phyloP scores from a whole-genome alignment of 176 grass and related monocot species.

The Rhynchospora breviuscula region DNA sequence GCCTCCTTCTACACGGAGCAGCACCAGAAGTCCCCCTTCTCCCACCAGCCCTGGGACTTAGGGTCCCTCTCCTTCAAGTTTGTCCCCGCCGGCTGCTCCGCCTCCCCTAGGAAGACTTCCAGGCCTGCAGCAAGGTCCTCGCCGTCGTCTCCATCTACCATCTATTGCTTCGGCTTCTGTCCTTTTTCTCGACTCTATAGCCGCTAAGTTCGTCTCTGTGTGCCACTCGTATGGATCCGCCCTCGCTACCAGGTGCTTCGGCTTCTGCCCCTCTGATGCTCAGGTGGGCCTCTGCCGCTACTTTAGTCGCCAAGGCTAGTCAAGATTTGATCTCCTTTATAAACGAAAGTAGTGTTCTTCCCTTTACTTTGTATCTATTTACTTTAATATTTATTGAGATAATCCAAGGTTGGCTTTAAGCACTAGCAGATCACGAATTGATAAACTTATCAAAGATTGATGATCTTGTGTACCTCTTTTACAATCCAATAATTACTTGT shows the following conservation, averaged over 20 bases:
- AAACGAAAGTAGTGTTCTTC: background rate
- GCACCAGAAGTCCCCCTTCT: slow-evolving; percentile 83
- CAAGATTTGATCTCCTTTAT: slow-evolving; percentile 30
- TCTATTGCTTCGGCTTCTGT: slow-evolving; percentile 42
- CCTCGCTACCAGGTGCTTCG: slow-evolving; percentile 72
- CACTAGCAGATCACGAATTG: too few species aligned
- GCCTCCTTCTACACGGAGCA: slow-evolving; percentile 91
- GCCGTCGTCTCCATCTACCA: slow-evolving; percentile 82
- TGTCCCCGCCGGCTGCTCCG: slow-evolving; percentile 60
- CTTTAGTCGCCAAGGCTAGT: slow-evolving; percentile 56
- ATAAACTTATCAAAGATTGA: background rate
- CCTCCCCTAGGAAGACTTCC: slow-evolving; percentile 97
- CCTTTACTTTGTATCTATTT: too few species aligned
- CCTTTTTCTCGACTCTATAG: slow-evolving; percentile 46
- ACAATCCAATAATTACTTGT: background rate
- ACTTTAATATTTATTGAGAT: too few species aligned
- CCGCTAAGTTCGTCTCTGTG: slow-evolving; percentile 47
- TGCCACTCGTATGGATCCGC: slow-evolving; percentile 52
- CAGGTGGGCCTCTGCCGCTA: slow-evolving; percentile 39
- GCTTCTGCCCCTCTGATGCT: slow-evolving; percentile 75
- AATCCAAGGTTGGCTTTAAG: too few species aligned
- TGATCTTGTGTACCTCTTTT: background rate
- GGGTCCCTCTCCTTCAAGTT: slow-evolving; percentile 83
- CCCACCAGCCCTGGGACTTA: slow-evolving; percentile 73
- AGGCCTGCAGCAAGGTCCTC: slow-evolving; percentile 87